Evolutionary conservation across 306 rosid genomes (phyloP), one percentile per base, ranked within the genome.

Genomic region (Crotalaria pallida): DNA sequence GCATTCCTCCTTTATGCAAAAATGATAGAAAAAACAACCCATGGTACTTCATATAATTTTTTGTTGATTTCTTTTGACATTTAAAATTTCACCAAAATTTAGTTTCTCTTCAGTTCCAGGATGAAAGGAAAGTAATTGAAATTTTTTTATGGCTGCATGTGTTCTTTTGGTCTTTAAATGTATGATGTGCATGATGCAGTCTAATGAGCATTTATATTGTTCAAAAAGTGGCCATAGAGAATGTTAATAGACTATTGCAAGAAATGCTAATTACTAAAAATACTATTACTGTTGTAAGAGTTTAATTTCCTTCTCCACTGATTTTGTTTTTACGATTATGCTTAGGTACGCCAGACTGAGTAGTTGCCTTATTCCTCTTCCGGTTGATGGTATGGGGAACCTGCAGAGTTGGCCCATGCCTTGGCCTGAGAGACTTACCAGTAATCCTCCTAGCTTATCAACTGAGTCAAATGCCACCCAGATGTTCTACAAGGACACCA

Each of bases 381-480:
- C 86, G 21, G 77, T 83, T 65, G 86, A 85, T 69, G 33, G 60
- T 65, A 23, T 1, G n/a, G 86, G 90, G 47, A 81, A 78, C 36
- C 19, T 75, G 34, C 75, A 67, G 47, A 57, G 74, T 60, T 91
- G 97, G 97, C 96, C 97, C 7, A 19, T 55, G 82, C 85, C 88
- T 49, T 91, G 96, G 97, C 92, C 96, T 4, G 9, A 65, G 81
- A 83, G 97, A 82, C 92, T 91, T 56, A 88, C 65, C 15, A 77
- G 84, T 69, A 78, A 51, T 63, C 96, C 92, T 65, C 77, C 82
- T 52, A 84, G 92, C 81, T 80, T 88, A 67, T 53, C 82, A 1
- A 31, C 13, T 48, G 85, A 81, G 23, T 19, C 77, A 4, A 72
- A 77, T 70, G 73, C 73, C 0, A 67, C 29, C 27, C 74, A 82